A percentile compares a stretch with the other conserved stretches of the same genome.
These are phyloP conservation scores for Aegle marmelos DNA, from an alignment of 345 rosid species.

Conservation along the genomic window DNA sequence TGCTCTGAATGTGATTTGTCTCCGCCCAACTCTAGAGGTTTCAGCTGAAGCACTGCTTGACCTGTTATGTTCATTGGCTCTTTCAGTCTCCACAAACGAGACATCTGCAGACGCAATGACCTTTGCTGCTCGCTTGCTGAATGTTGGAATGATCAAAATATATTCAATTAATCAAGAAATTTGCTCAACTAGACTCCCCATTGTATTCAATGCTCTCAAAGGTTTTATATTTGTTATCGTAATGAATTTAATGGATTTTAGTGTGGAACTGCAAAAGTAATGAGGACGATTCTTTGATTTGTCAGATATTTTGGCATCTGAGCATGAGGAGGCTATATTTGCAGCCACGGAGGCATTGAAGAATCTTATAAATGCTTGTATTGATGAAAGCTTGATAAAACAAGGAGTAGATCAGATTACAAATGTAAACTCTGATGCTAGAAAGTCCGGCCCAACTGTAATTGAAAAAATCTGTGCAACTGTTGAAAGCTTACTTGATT, in stretches of 20 bases:
- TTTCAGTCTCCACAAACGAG: conserved; percentile 48
- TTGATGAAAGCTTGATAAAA: conserved; percentile 78
- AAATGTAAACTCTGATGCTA: conserved; percentile 31
- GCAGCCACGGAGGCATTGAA: conserved; percentile 77
- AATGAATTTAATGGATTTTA: not conserved
- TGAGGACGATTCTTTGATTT: conserved; percentile 5
- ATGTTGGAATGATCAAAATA: conserved; percentile 69
- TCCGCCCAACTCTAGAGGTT: conserved; percentile 48
- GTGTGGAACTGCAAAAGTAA: not conserved
- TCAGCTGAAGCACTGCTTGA: conserved; percentile 69
- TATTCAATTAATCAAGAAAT: conserved; percentile 58
- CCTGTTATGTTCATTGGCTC: conserved; percentile 54
- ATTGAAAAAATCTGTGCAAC: conserved; percentile 77
- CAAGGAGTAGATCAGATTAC: conserved; percentile 64
- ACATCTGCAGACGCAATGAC: conserved; percentile 70
- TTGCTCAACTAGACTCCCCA: conserved; percentile 69
- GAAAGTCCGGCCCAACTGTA: conserved; percentile 66
- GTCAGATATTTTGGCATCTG: conserved; percentile 82
- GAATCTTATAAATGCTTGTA: conserved; percentile 59
- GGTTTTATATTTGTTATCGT: conserved; percentile 38
- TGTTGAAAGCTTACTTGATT: conserved; percentile 81
- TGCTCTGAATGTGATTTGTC: conserved; percentile 58
- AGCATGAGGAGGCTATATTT: conserved; percentile 92
- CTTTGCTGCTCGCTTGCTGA: conserved; percentile 71
- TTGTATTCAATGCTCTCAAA: conserved; percentile 68